phyloP scores from a whole-genome alignment of 78 protist species.

The Corallochytrium limacisporum region DNA sequence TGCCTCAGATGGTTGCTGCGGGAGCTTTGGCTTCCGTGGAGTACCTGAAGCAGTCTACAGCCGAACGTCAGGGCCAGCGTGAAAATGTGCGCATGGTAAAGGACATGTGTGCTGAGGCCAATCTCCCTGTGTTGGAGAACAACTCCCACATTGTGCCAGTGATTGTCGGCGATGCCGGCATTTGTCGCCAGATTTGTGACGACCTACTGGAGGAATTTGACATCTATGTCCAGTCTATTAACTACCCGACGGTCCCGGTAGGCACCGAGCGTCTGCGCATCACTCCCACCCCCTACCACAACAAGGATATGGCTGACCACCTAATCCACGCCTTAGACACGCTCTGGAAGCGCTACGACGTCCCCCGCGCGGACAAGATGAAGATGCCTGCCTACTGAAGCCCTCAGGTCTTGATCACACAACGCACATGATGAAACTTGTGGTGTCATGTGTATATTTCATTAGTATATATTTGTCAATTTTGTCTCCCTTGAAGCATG shows the following conservation, averaged over 20 bases:
- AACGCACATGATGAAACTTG: no score
- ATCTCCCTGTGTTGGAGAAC: constrained; percentile 52
- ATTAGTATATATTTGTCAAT: no score
- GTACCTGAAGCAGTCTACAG: constrained; percentile 34
- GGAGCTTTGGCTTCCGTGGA: constrained; percentile 69
- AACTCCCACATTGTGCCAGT: constrained; percentile 72
- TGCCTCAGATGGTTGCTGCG: constrained; percentile 79
- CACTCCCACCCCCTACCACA: constrained; percentile 76
- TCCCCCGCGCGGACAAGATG: constrained; percentile 20
- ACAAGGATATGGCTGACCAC: constrained; percentile 30
- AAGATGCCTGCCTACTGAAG: no score
- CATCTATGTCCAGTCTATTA: constrained; percentile 83
- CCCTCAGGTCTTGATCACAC: no score
- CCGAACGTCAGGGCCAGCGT: constrained; percentile 42
- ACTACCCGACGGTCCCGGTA: constrained; percentile 82
- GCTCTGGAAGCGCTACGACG: constrained; percentile 46
- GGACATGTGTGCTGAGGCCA: constrained; percentile 34
- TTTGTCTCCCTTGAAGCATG: no score
- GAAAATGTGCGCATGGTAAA: constrained; percentile 22
- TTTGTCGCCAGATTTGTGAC: constrained; percentile 55
- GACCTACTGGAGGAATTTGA: constrained; percentile 38
- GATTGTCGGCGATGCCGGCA: constrained; percentile 63
- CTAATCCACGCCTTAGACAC: constrained; percentile 28
- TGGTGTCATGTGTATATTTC: no score
- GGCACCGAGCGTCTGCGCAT: constrained; percentile 58